Evolutionary conservation across 768 basidiomycete genomes (phyloP).

Genomic region (Russula sp.): DNA sequence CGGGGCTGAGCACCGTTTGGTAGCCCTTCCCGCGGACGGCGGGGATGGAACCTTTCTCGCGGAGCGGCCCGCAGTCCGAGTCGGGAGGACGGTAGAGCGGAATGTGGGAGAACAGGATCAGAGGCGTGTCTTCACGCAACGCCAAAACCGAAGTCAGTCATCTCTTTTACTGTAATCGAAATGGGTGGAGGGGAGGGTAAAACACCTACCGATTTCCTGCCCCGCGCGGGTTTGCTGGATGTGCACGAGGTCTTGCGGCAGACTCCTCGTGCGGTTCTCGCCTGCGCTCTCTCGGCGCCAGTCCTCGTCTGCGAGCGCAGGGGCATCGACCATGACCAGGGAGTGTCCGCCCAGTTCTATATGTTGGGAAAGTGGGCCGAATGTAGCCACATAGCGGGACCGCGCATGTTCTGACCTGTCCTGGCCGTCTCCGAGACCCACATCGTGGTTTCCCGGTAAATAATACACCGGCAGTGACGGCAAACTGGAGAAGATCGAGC

Average conservation of each 20-base stretch:
- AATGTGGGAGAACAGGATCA: conserved; percentile 63
- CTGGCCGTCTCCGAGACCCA: conserved; percentile 40
- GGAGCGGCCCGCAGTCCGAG: conserved; percentile 65
- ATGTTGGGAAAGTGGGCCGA: conserved; percentile 65
- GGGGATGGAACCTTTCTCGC: conserved; percentile 69
- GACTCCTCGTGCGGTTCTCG: conserved; percentile 43
- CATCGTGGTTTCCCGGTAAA: conserved; percentile 89
- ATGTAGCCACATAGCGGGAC: conserved; percentile 64
- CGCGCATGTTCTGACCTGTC: conserved; percentile 27
- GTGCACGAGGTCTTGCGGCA: conserved; percentile 22
- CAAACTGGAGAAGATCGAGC: conserved; percentile 55
- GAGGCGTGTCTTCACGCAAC: conserved; percentile 1
- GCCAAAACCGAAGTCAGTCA: neutral
- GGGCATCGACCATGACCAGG: conserved; percentile 66
- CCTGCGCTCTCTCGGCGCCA: conserved; percentile 40
- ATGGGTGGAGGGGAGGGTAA: conserved; percentile 26
- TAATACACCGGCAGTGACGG: conserved; percentile 51
- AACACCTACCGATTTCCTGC: neutral
- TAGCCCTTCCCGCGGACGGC: conserved; percentile 76
- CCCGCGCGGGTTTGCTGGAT: conserved; percentile 3
- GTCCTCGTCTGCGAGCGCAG: conserved; percentile 71
- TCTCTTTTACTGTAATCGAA: conserved; percentile 24
- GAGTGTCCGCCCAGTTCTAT: conserved; percentile 66
- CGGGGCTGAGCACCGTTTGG: conserved; percentile 73
- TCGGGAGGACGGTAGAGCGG: conserved; percentile 73